Evolutionary conservation across 2,329 filamentous ascomycete genomes (phyloP).

Genomic region (Teratosphaeria zuluensis): DNA sequence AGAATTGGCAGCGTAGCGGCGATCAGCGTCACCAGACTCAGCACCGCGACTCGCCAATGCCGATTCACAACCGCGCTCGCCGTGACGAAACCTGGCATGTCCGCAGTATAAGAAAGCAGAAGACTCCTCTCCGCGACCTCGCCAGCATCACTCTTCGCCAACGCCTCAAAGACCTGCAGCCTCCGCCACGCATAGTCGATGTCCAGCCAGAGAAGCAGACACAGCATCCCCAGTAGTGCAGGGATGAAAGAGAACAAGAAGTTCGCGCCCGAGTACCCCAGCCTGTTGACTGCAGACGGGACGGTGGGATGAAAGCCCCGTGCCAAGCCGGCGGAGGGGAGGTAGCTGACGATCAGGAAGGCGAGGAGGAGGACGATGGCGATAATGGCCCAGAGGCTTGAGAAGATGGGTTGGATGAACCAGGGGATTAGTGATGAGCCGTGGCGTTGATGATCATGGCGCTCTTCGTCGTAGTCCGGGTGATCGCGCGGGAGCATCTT

Average conservation of each 20-base stretch:
- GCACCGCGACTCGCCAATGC: conserved; percentile 55
- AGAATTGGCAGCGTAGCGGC: conserved; percentile 58
- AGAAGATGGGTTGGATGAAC: conserved; percentile 57
- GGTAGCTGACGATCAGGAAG: conserved; percentile 68
- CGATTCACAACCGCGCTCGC: conserved; percentile 49
- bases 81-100: conserved; percentile 52
- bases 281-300: conserved; percentile 30
- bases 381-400: conserved; percentile 57
- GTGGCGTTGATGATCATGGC: not conserved
- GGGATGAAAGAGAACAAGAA: conserved; percentile 78
- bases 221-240: conserved; percentile 54
- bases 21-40: conserved; percentile 50
- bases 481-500: conserved; percentile 16
- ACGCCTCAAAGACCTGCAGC: conserved; percentile 59
- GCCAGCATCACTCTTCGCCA: conserved; percentile 41
- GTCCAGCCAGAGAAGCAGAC: conserved; percentile 58
- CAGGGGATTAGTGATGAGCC: conserved; percentile 47
- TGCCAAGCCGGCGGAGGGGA: conserved; percentile 53
- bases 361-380: conserved; percentile 55
- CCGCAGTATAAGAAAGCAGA: conserved; percentile 60
- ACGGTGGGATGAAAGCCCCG: conserved; percentile 64
- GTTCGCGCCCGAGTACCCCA: conserved; percentile 73
- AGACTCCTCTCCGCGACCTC: conserved; percentile 54
- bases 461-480: conserved; percentile 3
- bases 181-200: conserved; percentile 57